Conservation (phyloP, 2,329 filamentous ascomycete genomes). For the Colletotrichum lupini region DNA sequence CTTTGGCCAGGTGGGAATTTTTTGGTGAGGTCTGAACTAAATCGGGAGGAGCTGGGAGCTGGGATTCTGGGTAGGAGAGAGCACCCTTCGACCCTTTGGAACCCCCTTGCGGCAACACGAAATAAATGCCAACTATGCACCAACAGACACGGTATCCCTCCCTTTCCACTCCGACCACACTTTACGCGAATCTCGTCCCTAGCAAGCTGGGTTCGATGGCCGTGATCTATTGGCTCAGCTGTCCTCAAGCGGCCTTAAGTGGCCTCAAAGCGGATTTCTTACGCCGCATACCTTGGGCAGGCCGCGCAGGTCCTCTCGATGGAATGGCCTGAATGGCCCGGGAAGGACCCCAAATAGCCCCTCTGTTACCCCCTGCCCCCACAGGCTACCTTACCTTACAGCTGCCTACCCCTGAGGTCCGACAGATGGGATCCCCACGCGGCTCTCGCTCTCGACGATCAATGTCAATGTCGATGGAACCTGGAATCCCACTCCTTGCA, state of each 20-base stretch:
- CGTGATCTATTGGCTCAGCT: slow-evolving; percentile 7
- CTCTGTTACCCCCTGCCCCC: slow-evolving; percentile 23
- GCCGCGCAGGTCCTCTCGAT: slow-evolving; percentile 24
- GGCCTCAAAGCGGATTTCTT: background rate
- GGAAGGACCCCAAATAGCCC: background rate
- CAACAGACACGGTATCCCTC: slow-evolving; percentile 32
- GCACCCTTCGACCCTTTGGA: background rate
- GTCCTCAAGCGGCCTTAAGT: too few relatives aligned
- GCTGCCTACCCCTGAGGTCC: background rate
- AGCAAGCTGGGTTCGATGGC: background rate
- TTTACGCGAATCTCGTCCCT: slow-evolving; percentile 29
- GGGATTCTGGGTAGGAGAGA: background rate
- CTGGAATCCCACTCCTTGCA: background rate
- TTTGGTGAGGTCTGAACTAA: slow-evolving; percentile 31
- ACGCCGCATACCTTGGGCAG: background rate
- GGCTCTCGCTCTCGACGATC: background rate
- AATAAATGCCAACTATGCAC: slow-evolving; percentile 37
- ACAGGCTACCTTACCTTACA: background rate
- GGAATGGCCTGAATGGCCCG: slow-evolving; percentile 30
- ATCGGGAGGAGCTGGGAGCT: slow-evolving; percentile 25
- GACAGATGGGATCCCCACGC: background rate
- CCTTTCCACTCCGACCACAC: slow-evolving; percentile 27
- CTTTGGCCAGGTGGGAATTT: slow-evolving; percentile 18
- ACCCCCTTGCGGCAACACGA: slow-evolving; percentile 30
- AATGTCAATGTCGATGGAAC: background rate